Evolutionary conservation across 2,329 filamentous ascomycete species (phyloP), one percentile per base, ranked within the genome.

Genomic region (Alternaria longipes): DNA sequence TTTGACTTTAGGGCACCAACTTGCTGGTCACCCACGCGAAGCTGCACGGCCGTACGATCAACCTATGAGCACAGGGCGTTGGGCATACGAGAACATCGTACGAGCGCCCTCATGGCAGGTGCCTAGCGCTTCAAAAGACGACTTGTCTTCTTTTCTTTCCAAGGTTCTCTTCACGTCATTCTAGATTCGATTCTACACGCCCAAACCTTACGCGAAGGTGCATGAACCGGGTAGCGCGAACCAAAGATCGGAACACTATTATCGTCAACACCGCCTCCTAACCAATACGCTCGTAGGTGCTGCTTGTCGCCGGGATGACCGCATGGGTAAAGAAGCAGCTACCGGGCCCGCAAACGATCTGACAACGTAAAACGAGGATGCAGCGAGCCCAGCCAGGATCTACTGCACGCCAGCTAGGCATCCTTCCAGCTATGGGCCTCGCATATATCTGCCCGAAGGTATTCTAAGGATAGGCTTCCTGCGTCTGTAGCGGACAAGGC

Each of bases 21-120:
- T 44, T 32, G 18, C 46, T 46, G 53, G 53, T 20, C 34, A 32
- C 41, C 32, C 45, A 59, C 57, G 45, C 38, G 53, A 56, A 47
- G 34, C 46, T 42, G 58, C 58, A 56, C 52, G 58, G 46, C 45
- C 53, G 58, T 46, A 60, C 56, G 57, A 51, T 45, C 53, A 34
- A 40, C 46, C 46, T 32, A 38, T 47, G 40, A 56, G 58, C 58
- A 60, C 53, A 41, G 53, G 40, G 46, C 52, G 51, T 56, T 56
- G 57, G 46, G 52, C 44, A 59, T 55, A 40, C 46, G 46, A 50
- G 41, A n/a, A 18, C 22, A 50, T 53, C 45, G 22, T 56, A 40
- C 14, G 52, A 47, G 18, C 24, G 30, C 20, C 38, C 45, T 45
- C 22, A 6, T 51, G 52, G 38, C 41, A 26, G 8, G 28, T 59